Evolutionary conservation across 2,329 filamentous ascomycete genomes (phyloP).

Genomic region (Penicillium nordicum): DNA sequence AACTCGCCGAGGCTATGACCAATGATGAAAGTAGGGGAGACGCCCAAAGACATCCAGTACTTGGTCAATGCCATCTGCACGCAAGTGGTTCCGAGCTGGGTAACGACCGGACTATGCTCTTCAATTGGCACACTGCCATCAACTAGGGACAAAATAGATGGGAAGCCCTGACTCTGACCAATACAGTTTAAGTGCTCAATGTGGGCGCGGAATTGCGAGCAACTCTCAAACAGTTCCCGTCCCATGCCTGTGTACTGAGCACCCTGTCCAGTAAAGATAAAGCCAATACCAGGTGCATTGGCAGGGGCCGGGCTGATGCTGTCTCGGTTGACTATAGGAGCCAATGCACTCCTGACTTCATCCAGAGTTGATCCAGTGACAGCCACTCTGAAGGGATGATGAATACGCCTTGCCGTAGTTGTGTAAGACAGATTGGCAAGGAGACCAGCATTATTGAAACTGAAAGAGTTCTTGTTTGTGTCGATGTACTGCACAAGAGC

Average conservation of each 20-base stretch:
- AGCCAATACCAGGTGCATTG: conserved; percentile 21
- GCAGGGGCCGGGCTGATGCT: conserved; percentile 19
- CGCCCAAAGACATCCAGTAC: conserved; percentile 32
- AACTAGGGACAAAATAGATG: conserved; percentile 27
- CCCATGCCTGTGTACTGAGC: conserved; percentile 38
- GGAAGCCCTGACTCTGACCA: conserved; percentile 28
- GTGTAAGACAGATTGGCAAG: conserved; percentile 63
- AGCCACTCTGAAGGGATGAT: conserved; percentile 37
- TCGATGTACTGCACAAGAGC: conserved; percentile 55
- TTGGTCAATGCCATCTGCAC: conserved; percentile 43
- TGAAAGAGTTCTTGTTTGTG: conserved; percentile 41
- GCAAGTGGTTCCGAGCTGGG: conserved; percentile 41
- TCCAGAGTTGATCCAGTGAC: conserved; percentile 24
- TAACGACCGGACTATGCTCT: conserved; percentile 23
- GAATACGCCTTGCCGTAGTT: conserved; percentile 57
- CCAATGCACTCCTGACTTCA: conserved; percentile 17
- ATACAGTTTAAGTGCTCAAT: conserved; percentile 34
- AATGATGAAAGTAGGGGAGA: conserved; percentile 22
- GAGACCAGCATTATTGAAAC: conserved; percentile 39
- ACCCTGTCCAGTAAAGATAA: conserved; percentile 40
- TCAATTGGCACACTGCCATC: conserved; percentile 23
- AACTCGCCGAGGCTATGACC: conserved; percentile 42
- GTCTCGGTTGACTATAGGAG: conserved; percentile 17
- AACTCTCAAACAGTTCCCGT: conserved; percentile 21
- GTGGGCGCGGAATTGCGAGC: conserved; percentile 28